phyloP scores from a whole-genome alignment of 208 protist species.

The Leishmania aethiopica region DNA sequence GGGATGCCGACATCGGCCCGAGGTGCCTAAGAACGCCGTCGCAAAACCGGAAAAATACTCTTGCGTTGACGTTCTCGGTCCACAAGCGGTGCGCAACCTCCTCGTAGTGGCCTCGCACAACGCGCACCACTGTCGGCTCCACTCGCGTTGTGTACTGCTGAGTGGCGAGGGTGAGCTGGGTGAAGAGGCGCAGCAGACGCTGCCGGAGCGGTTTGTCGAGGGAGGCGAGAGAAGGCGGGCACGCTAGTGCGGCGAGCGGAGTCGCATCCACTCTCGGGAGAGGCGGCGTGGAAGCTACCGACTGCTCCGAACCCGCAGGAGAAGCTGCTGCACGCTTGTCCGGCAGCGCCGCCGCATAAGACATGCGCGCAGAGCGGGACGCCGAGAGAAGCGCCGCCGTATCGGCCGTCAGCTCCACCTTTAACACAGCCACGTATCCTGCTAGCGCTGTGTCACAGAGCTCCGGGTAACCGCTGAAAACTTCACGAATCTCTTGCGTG shows the following conservation, averaged over 20 bases:
- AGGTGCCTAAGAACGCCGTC: slow-evolving; percentile 41
- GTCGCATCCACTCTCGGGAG: neutral
- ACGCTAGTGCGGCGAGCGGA: slow-evolving; percentile 11
- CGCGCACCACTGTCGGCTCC: slow-evolving; percentile 46
- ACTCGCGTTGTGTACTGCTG: slow-evolving; percentile 54
- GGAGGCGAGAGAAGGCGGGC: slow-evolving; percentile 18
- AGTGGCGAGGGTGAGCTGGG: slow-evolving; percentile 44
- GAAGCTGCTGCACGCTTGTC: slow-evolving; percentile 7
- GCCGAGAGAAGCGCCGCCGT: slow-evolving; percentile 23
- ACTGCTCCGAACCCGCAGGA: neutral
- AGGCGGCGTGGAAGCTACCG: neutral
- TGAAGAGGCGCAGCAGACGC: slow-evolving; percentile 43
- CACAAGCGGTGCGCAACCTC: slow-evolving; percentile 33
- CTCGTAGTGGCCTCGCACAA: slow-evolving; percentile 41
- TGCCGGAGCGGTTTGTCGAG: slow-evolving; percentile 20
- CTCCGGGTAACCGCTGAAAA: slow-evolving; percentile 17
- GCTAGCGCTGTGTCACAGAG: slow-evolving; percentile 33
- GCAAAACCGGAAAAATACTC: slow-evolving; percentile 45
- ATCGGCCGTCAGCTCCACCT: slow-evolving; percentile 43
- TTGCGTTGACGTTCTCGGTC: slow-evolving; percentile 23
- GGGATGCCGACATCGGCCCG: slow-evolving; percentile 31
- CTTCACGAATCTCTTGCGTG: slow-evolving; percentile 14
- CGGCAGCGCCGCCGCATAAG: slow-evolving; percentile 10
- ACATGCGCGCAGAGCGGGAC: neutral
- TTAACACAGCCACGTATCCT: slow-evolving; percentile 44